Conservation (phyloP, 2,329 filamentous ascomycete genomes). For the Zymoseptoria crescenta region DNA sequence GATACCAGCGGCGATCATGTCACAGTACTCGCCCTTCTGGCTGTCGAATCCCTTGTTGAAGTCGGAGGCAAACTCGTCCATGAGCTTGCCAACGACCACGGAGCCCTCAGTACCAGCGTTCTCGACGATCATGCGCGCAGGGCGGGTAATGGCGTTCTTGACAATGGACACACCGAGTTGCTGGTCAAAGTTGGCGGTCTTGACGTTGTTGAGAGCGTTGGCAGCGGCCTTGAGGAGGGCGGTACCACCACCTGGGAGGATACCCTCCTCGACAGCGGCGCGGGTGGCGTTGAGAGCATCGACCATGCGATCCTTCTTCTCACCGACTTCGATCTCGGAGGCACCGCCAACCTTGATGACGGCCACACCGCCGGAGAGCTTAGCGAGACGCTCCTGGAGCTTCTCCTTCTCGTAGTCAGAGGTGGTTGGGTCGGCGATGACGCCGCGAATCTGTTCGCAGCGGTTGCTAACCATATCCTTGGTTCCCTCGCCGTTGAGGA, state of each 20-base stretch:
- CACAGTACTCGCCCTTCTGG: conserved; percentile 93
- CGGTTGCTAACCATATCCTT: conserved; percentile 91
- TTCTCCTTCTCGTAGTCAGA: conserved; percentile 99
- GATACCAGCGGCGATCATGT: conserved; percentile 97
- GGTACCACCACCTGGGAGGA: conserved; percentile 96
- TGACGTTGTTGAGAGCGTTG: conserved; percentile 75
- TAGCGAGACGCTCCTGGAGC: conserved; percentile 98
- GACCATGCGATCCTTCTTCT: conserved; percentile 99
- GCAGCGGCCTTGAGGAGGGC: conserved; percentile 93
- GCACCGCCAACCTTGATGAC: conserved; percentile 98
- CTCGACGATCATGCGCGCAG: conserved; percentile 91
- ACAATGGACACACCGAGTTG: conserved; percentile 96
- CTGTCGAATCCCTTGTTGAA: conserved; percentile 99
- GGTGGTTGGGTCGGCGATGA: conserved; percentile 87
- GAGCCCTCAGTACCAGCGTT: conserved; percentile 94
- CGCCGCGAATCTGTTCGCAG: conserved; percentile 97
- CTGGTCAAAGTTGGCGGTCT: conserved; percentile 95
- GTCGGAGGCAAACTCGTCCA: conserved; percentile 80
- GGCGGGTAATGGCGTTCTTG: conserved; percentile 95
- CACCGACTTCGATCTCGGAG: conserved; percentile 95
- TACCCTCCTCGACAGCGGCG: conserved; percentile 97
- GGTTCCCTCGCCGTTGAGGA: conserved; percentile 92
- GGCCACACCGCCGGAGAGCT: conserved; percentile 96
- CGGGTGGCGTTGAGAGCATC: conserved; percentile 97
- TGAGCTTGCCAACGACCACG: conserved; percentile 95